Base-by-base conservation (phyloP, 2,329 filamentous ascomycete species). In the Paecilomyces niveus region DNA sequence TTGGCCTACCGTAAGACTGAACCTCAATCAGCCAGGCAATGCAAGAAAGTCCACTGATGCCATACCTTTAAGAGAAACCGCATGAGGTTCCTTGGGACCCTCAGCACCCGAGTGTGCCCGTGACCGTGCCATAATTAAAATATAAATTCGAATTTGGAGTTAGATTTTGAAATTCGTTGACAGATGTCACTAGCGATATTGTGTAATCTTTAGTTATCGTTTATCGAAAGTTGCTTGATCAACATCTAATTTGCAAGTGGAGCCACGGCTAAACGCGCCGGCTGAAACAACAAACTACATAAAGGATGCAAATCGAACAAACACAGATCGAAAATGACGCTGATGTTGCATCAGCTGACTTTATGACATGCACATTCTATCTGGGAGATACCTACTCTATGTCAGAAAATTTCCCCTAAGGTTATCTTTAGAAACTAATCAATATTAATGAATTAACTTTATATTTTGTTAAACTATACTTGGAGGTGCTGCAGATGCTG, bases 51-150 rank as follows among this genome's bases (percentile, higher is more conserved):
- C 53, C 54, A 54, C 18, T 22, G 33, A 55, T 60, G 54, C 26
- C 68, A 53, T 70, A 79, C 77, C 89, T 78, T 92, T 93, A 56
- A 92, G 78, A 55, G 89, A 92, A 53, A 92, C 84, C 21, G 87
- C 85, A 74, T 92, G 89, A 39, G 89, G 88, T 74, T 92, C 89
- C 73, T 90, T 90, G 13, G 74, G 72, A 54, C 68, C 72, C 51
- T 79, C 77, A 54, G 76, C 74, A 13, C 71, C 67, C 15, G 76
- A 78, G 53, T 72, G 67, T 55, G 76, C 73, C 59, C 76, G 71
- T 56, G 75, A 68, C 31, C 76, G 75, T 64, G 76, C 71, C 76
- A 79, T 79, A 26, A 45, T 15, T 45, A 45, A 45, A 18, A 24
- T 52, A 52, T 4, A 13, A 13, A n/a, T 52, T 22, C 6, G 11